Evolutionary conservation across 805 yeast genomes (phyloP), one percentile per base, ranked within the genome.

Genomic region (Candida boleticola): DNA sequence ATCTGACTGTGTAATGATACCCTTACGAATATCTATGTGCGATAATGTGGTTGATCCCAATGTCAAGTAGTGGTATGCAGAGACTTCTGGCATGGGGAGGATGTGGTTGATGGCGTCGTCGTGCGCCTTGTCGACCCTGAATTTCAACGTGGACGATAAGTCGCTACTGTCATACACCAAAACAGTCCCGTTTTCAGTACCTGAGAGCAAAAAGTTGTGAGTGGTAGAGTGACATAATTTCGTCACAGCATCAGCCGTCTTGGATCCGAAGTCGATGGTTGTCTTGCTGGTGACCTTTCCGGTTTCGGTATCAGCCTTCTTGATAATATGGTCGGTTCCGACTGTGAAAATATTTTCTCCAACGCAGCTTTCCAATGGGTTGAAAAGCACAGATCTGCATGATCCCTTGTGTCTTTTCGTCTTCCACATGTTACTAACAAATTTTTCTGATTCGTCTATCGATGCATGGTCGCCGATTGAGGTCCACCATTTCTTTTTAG

Each of bases 331-430:
- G 48, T 92, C 99, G 0, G 85, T 76, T 0, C 98, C 98, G 16
- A 82, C 79, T 0, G 95, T 74, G 53, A 71, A 86, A 0, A 89
- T 40, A 42, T 62, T 61, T 23, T 74, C 73, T 2, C 89, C 89
- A 4, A 58, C 49, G 2, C 64, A 58, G 16, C 47, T 43, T 34
- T 58, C 66, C 1, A 75, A 68, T 3, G 80, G 77, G 45, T 82
- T 86, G 59, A 88, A 82, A 5, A 78, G 66, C 2, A 87, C 66
- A 3, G 85, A 78, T 33, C 99, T 68, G 46, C 95, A 88, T 49
- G 95, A 83, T 1, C 89, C 90, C 60, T 89, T 89, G 58, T 92
- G 98, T 57, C 98, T 76, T 54, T 79, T 86, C 0, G 97, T 90
- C 42, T 83, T 78, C 99, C 99, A 92, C 1, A 62, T 42, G 21